These are phyloP conservation scores for Mycena filopes DNA, from an alignment of 768 basidiomycete species.

Conservation along the genomic window DNA sequence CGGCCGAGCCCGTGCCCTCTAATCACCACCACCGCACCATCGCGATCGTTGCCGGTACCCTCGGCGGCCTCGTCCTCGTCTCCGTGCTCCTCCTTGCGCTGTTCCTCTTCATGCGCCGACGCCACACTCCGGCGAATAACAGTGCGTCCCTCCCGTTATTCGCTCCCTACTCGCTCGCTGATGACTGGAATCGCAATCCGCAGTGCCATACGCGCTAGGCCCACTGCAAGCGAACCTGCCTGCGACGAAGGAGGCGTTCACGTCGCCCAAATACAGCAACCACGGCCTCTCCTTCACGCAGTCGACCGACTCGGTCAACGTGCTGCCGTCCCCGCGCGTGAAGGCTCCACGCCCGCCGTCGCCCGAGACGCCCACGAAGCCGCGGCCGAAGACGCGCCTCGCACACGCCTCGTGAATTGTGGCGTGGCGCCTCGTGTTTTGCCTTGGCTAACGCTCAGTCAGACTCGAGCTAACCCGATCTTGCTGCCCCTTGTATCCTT, in stretches of 20 bases:
- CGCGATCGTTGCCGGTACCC: slow-evolving; percentile 23
- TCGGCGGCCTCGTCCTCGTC: slow-evolving; percentile 28
- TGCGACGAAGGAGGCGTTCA: slow-evolving; percentile 44
- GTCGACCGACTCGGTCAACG: slow-evolving; percentile 30
- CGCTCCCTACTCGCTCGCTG: background rate
- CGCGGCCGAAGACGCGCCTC: background rate
- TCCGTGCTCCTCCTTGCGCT: slow-evolving; percentile 17
- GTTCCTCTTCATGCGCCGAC: slow-evolving; percentile 27
- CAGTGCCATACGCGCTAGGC: slow-evolving; percentile 36
- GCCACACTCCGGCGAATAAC: slow-evolving; percentile 14
- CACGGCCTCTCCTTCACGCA: slow-evolving; percentile 42
- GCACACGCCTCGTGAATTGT: background rate
- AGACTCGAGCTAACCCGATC: background rate
- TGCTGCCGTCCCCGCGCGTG: slow-evolving; percentile 18
- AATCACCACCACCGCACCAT: slow-evolving; percentile 21
- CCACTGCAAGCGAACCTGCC: slow-evolving; percentile 41
- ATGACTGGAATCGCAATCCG: background rate
- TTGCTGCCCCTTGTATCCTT: background rate
- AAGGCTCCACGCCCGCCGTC: slow-evolving; percentile 14
- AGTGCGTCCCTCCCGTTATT: slow-evolving; percentile 10
- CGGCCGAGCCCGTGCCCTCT: background rate
- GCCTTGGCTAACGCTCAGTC: too few relatives aligned
- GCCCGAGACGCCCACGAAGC: slow-evolving; percentile 3
- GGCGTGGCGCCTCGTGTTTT: background rate
- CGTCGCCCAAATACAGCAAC: slow-evolving; percentile 42